These are phyloP conservation scores for Crassisporium funariophilum DNA, from an alignment of 768 basidiomycete species.

Conservation along the genomic window DNA sequence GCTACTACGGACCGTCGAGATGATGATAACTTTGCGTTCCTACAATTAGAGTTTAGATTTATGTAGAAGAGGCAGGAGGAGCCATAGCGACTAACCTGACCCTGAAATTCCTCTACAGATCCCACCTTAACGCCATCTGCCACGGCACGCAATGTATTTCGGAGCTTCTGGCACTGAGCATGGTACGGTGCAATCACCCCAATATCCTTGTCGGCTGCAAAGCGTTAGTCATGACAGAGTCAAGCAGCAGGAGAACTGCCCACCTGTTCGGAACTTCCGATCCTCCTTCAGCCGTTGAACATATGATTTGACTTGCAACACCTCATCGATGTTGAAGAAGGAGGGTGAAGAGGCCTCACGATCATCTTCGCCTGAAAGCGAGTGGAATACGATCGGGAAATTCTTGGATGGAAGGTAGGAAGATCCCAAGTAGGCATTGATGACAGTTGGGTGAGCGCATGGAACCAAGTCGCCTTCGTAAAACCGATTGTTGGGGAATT, in stretches of 20 bases:
- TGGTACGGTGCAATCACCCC: conserved; percentile 67
- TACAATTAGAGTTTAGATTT: conserved; percentile 18
- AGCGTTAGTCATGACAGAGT: background rate
- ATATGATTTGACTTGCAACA: conserved; percentile 54
- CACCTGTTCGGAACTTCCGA: conserved; percentile 43
- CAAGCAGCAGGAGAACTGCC: conserved; percentile 16
- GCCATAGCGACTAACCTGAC: conserved; percentile 41
- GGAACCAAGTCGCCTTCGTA: conserved; percentile 55
- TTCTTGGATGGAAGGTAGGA: conserved; percentile 42
- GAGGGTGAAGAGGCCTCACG: conserved; percentile 69
- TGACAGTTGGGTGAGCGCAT: conserved; percentile 44
- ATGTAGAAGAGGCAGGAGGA: background rate
- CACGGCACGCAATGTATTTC: conserved; percentile 33
- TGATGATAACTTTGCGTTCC: conserved; percentile 59
- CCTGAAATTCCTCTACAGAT: conserved; percentile 69
- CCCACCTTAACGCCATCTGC: conserved; percentile 57
- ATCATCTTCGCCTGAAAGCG: conserved; percentile 59
- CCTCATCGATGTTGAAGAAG: conserved; percentile 70
- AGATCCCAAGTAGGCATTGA: conserved; percentile 41
- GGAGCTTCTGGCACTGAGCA: conserved; percentile 56
- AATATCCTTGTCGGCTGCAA: conserved; percentile 51
- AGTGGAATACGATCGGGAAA: conserved; percentile 68
- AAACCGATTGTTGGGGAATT: conserved; percentile 62
- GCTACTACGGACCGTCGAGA: conserved; percentile 61
- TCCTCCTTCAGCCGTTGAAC: conserved; percentile 38